phyloP scores from a whole-genome alignment of 179 eudicot genomes.

The Silene coronaria region DNA sequence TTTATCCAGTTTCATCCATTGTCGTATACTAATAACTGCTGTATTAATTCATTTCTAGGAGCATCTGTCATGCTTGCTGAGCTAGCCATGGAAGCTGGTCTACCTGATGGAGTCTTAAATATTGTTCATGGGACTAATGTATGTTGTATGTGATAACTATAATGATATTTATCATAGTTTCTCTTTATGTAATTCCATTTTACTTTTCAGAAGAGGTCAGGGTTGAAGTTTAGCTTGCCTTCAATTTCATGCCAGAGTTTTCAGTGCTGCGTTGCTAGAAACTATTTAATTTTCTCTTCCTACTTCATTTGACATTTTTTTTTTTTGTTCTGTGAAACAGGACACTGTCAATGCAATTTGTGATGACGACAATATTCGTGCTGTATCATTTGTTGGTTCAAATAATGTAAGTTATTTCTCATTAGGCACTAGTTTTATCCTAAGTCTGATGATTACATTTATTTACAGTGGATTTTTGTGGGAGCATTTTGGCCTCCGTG shows the following conservation, averaged over 20 bases:
- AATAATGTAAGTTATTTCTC: constrained; percentile 45
- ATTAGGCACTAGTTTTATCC: background rate
- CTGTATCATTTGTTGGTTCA: constrained; percentile 91
- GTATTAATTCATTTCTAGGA: constrained; percentile 36
- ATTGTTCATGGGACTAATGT: constrained; percentile 91
- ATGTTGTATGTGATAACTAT: constrained; percentile 24
- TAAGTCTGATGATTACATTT: background rate
- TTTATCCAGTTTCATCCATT: constrained; percentile 11
- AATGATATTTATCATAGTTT: background rate
- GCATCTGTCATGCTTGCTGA: constrained; percentile 93
- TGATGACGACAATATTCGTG: constrained; percentile 81
- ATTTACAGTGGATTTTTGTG: background rate
- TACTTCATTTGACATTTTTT: background rate
- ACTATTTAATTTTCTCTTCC: background rate
- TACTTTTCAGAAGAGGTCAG: background rate
- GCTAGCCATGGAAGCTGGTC: constrained; percentile 95
- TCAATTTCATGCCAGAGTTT: background rate
- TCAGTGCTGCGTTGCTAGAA: background rate
- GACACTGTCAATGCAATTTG: constrained; percentile 84
- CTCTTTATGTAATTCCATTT: constrained; percentile 1
- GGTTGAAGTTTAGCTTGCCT: background rate
- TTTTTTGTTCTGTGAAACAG: constrained; percentile 38
- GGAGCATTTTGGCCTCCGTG: background rate
- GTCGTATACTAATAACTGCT: background rate
- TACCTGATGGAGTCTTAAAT: constrained; percentile 87